Evolutionary conservation across 139 green algal genomes (phyloP).

Genomic region (Tetradesmus lagerheimii): DNA sequence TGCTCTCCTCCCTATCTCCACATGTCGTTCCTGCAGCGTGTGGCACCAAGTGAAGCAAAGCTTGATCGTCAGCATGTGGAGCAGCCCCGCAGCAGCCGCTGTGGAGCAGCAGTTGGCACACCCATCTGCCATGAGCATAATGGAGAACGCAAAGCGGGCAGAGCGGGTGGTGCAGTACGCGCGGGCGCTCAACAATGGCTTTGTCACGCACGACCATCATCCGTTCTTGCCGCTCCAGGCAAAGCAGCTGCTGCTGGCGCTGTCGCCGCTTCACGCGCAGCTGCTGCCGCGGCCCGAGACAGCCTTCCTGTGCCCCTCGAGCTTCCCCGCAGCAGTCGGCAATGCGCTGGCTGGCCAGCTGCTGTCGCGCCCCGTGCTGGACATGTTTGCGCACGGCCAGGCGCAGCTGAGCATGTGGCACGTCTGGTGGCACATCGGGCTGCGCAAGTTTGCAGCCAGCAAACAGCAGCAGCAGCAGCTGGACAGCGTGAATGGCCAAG

Average conservation of each 20-base stretch:
- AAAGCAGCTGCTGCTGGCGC: slow-evolving; percentile 28
- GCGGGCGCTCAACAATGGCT: neutral
- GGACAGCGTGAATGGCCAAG: neutral
- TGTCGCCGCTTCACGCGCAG: slow-evolving; percentile 24
- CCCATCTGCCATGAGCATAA: neutral
- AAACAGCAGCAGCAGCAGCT: neutral
- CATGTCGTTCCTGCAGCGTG: neutral
- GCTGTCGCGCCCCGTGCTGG: neutral
- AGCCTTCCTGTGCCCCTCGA: neutral
- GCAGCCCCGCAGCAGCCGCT: neutral
- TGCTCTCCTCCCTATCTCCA: too few species aligned
- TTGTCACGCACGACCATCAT: neutral
- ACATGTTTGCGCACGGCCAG: neutral
- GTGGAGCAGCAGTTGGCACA: neutral
- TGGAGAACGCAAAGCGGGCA: neutral
- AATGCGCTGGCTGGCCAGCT: neutral
- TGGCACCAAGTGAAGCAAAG: neutral
- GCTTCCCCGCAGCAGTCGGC: neutral
- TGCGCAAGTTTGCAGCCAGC: neutral
- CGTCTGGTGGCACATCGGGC: slow-evolving; percentile 19
- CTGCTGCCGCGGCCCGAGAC: neutral
- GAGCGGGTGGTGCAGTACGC: neutral
- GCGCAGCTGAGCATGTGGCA: neutral
- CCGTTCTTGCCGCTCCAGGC: neutral
- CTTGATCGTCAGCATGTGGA: neutral